A percentile compares a stretch with the other conserved stretches of the same genome.
Conservation (phyloP, 2,329 filamentous ascomycete genomes). For the Trichoderma sp. region DNA sequence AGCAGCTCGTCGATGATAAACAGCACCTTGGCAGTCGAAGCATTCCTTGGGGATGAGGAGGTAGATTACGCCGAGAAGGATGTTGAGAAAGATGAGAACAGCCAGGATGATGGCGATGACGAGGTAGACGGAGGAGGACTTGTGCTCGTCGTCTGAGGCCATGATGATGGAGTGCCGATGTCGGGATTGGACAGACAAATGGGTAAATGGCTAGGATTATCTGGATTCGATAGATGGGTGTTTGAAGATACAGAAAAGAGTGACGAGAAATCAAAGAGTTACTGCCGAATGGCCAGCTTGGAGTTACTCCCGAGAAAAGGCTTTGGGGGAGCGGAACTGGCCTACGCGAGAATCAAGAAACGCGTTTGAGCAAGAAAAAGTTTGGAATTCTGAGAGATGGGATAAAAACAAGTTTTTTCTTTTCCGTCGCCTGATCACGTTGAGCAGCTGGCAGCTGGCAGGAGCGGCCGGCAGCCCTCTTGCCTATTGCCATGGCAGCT, state of each 20-base stretch:
- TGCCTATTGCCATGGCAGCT: not conserved
- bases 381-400: not conserved
- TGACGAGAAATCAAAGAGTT: not conserved
- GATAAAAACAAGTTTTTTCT: not conserved
- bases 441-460: not conserved
- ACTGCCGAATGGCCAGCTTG: not conserved
- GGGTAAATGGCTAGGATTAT: not conserved
- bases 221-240: not conserved
- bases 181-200: not conserved
- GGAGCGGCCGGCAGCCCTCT: not conserved
- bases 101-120: slow-evolving; percentile 21
- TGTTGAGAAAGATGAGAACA: slow-evolving; percentile 24
- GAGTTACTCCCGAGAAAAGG: not conserved
- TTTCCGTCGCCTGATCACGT: not conserved
- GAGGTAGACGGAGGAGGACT: not conserved
- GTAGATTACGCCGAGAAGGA: slow-evolving; percentile 18
- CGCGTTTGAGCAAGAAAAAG: not conserved
- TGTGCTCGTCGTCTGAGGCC: not conserved
- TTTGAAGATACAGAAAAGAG: not conserved
- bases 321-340: not conserved
- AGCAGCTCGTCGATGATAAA: not conserved
- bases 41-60: slow-evolving; percentile 7
- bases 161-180: not conserved
- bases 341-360: not conserved
- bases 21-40: not conserved